These are phyloP conservation scores for Apiotrichum domesticum DNA, from an alignment of 1,284 basidiomycete species.

Conservation along the genomic window DNA sequence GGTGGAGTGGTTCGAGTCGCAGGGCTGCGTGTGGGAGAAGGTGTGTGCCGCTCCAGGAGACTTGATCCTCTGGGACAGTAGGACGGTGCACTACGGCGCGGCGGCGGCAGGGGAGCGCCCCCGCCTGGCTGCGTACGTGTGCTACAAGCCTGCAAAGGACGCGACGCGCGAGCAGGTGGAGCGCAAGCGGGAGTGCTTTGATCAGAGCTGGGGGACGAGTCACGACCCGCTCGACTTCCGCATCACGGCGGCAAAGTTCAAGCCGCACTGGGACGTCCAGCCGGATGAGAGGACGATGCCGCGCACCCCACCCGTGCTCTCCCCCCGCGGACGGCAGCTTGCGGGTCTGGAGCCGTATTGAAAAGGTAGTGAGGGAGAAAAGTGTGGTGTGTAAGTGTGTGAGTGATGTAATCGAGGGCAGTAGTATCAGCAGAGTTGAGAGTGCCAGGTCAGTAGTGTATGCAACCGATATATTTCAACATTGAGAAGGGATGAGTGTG, in stretches of 20 bases:
- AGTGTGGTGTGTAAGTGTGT: background rate
- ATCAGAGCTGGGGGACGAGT: slow-evolving; percentile 23
- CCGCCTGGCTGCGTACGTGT: slow-evolving; percentile 38
- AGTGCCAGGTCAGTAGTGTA: too few relatives aligned
- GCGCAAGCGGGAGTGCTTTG: slow-evolving; percentile 20
- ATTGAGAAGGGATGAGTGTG: too few relatives aligned
- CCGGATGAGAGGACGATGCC: slow-evolving; percentile 25
- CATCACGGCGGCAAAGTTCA: slow-evolving; percentile 18
- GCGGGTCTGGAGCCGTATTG: slow-evolving; percentile 27
- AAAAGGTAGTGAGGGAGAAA: background rate
- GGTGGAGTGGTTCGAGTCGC: slow-evolving; percentile 35
- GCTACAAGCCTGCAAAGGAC: slow-evolving; percentile 37
- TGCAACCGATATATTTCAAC: too few relatives aligned
- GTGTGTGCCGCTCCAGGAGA: slow-evolving; percentile 33
- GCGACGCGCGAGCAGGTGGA: slow-evolving; percentile 23
- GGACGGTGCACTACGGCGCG: slow-evolving; percentile 34
- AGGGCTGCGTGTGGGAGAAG: slow-evolving; percentile 35
- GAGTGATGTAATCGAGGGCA: too few relatives aligned
- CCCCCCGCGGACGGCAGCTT: slow-evolving; percentile 18
- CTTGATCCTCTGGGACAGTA: slow-evolving; percentile 36
- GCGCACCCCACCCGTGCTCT: slow-evolving; percentile 17
- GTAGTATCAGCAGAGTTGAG: too few relatives aligned
- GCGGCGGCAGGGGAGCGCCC: slow-evolving; percentile 28
- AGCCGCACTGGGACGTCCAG: slow-evolving; percentile 12
- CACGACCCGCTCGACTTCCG: slow-evolving; percentile 38